These are phyloP conservation scores for Tephrocybe sp. DNA, from an alignment of 768 basidiomycete genomes.

Conservation along the genomic window DNA sequence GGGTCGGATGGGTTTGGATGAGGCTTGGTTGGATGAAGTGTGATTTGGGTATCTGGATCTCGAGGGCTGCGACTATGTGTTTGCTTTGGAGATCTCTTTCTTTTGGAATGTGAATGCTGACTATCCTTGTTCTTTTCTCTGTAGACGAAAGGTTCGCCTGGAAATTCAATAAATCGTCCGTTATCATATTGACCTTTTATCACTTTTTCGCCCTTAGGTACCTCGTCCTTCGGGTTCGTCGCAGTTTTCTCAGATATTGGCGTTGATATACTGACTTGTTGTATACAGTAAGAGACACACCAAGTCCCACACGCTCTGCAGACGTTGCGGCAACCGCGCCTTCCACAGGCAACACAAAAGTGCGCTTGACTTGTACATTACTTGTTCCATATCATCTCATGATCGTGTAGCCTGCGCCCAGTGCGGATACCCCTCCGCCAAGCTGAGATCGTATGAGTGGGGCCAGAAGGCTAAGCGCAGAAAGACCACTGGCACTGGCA, in stretches of 20 bases:
- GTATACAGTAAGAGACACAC: constrained; percentile 88
- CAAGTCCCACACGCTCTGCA: constrained; percentile 96
- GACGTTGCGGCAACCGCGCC: constrained; percentile 92
- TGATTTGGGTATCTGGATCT: not conserved
- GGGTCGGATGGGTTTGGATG: constrained; percentile 26
- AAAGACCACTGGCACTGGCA: constrained; percentile 98
- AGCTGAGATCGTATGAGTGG: constrained; percentile 96
- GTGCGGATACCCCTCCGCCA: constrained; percentile 96
- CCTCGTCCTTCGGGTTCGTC: constrained; percentile 92
- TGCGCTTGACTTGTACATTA: constrained; percentile 38
- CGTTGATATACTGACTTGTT: constrained; percentile 5
- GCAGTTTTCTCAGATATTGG: not conserved
- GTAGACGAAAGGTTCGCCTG: constrained; percentile 83
- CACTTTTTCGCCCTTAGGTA: constrained; percentile 54
- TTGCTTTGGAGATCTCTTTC: not conserved
- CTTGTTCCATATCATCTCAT: not conserved
- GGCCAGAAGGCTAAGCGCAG: constrained; percentile 98
- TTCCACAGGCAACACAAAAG: constrained; percentile 99
- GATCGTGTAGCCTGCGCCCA: constrained; percentile 75
- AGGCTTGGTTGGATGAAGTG: constrained; percentile 21
- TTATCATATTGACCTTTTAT: constrained; percentile 8
- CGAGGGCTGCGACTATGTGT: not conserved
- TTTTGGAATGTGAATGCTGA: constrained; percentile 15
- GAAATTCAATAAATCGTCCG: constrained; percentile 7
- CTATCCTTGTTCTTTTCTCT: constrained; percentile 21